These are phyloP conservation scores for Dianthus caryophyllus DNA, from an alignment of 148 eudicot genomes.

Conservation along the genomic window DNA sequence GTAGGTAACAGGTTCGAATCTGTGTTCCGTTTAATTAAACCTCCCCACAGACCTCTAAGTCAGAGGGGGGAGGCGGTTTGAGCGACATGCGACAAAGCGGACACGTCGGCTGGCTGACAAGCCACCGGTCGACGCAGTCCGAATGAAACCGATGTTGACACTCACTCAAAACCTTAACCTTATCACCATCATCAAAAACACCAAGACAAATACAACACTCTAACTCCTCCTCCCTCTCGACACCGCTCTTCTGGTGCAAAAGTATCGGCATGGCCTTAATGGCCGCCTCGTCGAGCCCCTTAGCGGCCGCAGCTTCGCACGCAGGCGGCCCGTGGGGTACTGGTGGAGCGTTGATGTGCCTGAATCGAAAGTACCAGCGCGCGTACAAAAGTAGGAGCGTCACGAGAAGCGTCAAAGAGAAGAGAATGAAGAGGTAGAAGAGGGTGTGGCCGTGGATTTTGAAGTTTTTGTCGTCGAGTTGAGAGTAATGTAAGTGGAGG, in stretches of 20 bases:
- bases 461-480: constrained; percentile 56
- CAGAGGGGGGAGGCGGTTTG: constrained; percentile 38
- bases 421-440: constrained; percentile 57
- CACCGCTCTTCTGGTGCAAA: constrained; percentile 24
- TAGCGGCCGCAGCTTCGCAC: not conserved
- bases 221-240: constrained; percentile 22
- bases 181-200: constrained; percentile 54
- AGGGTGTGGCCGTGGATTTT: constrained; percentile 62
- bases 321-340: constrained; percentile 18
- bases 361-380: constrained; percentile 57
- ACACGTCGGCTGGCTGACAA: constrained; percentile 52
- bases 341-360: constrained; percentile 20
- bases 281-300: constrained; percentile 36
- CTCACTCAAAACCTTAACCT: constrained; percentile 52
- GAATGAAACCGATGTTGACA: constrained; percentile 63
- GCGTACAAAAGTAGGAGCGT: constrained; percentile 55
- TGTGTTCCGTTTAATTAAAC: too few relatives aligned
- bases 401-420: constrained; percentile 47
- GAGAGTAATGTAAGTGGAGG: constrained; percentile 64
- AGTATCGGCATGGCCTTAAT: constrained; percentile 44
- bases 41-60: not conserved
- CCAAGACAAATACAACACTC: constrained; percentile 79
- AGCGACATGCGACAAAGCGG: constrained; percentile 64
- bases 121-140: constrained; percentile 75
- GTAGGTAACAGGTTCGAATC: too few relatives aligned